These are phyloP conservation scores for Stephania yunnanensis DNA, from an alignment of 164 flowering plant genomes.

Conservation along the genomic window DNA sequence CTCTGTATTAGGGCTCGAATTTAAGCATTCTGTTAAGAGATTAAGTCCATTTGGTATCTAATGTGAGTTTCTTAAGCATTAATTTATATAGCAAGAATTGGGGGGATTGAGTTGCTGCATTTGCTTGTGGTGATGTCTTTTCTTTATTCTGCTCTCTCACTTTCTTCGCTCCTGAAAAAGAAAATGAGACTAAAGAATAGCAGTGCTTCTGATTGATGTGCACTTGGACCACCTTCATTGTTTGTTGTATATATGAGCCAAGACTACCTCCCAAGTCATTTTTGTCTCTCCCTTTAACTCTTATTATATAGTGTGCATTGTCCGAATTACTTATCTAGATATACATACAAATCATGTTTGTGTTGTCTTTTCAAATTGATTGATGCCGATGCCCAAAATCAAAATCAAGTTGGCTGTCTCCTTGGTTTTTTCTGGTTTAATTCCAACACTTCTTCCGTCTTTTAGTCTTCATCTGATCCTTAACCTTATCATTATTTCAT, in stretches of 20 bases:
- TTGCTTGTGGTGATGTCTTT: background rate
- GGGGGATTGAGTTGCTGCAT: background rate
- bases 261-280: background rate
- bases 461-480: background rate
- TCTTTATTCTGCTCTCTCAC: background rate
- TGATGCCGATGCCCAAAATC: background rate
- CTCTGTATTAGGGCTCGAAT: too few species aligned
- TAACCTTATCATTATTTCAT: too few species aligned
- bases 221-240: background rate
- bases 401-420: background rate
- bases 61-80: too few species aligned
- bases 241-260: background rate
- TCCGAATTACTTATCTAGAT: background rate
- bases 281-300: background rate
- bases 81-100: too few species aligned
- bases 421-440: background rate
- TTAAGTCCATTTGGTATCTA: too few species aligned
- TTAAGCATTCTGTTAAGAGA: too few species aligned
- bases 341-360: background rate
- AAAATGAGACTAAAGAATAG: background rate
- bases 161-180: background rate
- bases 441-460: background rate
- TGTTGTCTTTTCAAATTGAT: background rate
- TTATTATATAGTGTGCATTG: background rate
- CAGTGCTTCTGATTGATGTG: background rate